phyloP scores from a whole-genome alignment of 1,284 basidiomycete genomes.

The Cutaneotrichosporon mucoides region DNA sequence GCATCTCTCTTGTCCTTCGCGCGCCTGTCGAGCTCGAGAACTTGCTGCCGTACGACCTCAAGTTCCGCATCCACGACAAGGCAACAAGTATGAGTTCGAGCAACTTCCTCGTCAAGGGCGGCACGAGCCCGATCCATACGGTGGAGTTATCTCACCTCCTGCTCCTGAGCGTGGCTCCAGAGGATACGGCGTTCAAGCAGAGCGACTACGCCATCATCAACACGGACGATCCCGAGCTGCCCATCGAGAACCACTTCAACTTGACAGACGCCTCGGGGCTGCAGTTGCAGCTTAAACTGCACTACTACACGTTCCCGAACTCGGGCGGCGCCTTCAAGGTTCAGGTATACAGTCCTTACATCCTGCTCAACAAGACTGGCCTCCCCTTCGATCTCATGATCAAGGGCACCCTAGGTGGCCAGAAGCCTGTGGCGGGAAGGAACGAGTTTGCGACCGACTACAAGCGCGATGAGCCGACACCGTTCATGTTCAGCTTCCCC shows the following conservation, averaged over 20 bases:
- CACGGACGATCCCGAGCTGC: conserved; percentile 73
- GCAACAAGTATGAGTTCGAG: conserved; percentile 76
- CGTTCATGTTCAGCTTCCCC: conserved; percentile 85
- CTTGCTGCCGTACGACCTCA: conserved; percentile 88
- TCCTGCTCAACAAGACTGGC: conserved; percentile 91
- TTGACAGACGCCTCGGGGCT: conserved; percentile 72
- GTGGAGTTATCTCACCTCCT: conserved; percentile 92
- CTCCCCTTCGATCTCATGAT: conserved; percentile 76
- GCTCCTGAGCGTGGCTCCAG: conserved; percentile 82
- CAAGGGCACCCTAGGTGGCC: conserved; percentile 65
- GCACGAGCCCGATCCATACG: conserved; percentile 94
- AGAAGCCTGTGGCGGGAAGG: conserved; percentile 83
- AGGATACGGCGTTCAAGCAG: conserved; percentile 92
- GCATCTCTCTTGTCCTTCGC: conserved; percentile 78
- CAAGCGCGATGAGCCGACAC: conserved; percentile 56
- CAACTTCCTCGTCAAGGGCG: conserved; percentile 89
- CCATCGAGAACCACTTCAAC: conserved; percentile 46
- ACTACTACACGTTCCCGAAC: conserved; percentile 83
- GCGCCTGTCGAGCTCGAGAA: conserved; percentile 97
- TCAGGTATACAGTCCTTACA: conserved; percentile 89
- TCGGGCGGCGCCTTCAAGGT: conserved; percentile 98
- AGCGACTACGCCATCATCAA: conserved; percentile 98
- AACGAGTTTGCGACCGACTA: conserved; percentile 51
- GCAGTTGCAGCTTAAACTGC: conserved; percentile 76
- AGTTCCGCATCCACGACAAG: conserved; percentile 96